Percentiles rank a stretch among this genome's conserved stretches.
Conservation (phyloP, 2,329 filamentous ascomycete genomes). For the Clonostachys rosea region DNA sequence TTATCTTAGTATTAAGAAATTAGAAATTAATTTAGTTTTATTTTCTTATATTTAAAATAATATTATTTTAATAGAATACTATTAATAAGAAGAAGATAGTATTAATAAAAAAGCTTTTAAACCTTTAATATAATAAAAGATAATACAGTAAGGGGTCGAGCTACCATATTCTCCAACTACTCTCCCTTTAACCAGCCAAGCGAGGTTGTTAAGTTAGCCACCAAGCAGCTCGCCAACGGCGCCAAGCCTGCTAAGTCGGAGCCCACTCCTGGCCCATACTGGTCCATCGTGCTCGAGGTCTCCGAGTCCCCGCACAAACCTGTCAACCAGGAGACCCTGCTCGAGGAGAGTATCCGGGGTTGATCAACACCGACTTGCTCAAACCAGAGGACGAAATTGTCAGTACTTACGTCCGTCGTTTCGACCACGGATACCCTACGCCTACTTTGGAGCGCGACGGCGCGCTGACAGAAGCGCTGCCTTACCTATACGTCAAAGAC, state of each 20-base stretch:
- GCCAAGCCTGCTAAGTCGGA: constrained; percentile 70
- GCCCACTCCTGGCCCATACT: constrained; percentile 87
- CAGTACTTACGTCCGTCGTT: constrained; percentile 95
- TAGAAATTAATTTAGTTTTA: no score
- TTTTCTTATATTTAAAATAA: no score
- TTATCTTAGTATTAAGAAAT: no score
- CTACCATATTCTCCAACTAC: constrained; percentile 95
- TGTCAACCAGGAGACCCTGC: constrained; percentile 77
- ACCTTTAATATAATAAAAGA: no score
- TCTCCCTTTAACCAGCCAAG: constrained; percentile 96
- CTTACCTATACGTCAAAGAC: constrained; percentile 83
- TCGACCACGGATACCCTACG: constrained; percentile 97
- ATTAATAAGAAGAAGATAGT: no score
- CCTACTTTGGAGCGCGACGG: constrained; percentile 93
- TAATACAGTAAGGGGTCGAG: no score
- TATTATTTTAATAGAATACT: no score
- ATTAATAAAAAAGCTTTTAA: no score
- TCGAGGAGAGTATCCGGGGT: constrained; percentile 92
- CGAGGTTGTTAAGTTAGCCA: constrained; percentile 77
- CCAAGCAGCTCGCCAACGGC: constrained; percentile 80
- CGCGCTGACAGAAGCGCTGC: constrained; percentile 86
- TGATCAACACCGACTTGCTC: constrained; percentile 98
- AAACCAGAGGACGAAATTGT: constrained; percentile 89
- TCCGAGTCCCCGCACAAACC: constrained; percentile 96
- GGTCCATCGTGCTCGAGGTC: constrained; percentile 99